Conservation (phyloP, 805 yeast species). For the Blastobotrys muscicola region DNA sequence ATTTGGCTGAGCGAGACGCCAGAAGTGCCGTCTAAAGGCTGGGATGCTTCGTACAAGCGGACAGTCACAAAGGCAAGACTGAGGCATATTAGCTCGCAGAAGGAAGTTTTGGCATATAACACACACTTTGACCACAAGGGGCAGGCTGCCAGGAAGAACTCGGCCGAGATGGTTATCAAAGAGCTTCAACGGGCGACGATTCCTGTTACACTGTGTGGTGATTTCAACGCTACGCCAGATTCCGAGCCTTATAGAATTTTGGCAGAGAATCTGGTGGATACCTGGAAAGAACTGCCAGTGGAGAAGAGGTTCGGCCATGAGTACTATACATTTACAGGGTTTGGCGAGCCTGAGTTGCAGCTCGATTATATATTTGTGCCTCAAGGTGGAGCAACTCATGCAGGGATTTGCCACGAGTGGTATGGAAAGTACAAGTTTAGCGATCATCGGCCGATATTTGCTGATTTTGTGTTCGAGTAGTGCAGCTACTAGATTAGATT, state of each 20-base stretch:
- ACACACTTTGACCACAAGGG: constrained; percentile 46
- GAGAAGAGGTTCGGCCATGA: constrained; percentile 3
- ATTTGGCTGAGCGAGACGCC: constrained; percentile 51
- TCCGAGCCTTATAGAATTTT: constrained; percentile 37
- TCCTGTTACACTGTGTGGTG: constrained; percentile 42
- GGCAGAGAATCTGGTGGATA: constrained; percentile 29
- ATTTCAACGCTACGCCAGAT: constrained; percentile 42
- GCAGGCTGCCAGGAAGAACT: constrained; percentile 34
- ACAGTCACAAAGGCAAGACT: constrained; percentile 25
- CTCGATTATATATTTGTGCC: constrained; percentile 5
- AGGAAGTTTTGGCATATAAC: constrained; percentile 30
- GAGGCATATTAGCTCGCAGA: constrained; percentile 11
- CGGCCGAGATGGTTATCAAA: constrained; percentile 35
- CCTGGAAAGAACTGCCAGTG: not conserved
- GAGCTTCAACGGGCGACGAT: constrained; percentile 29
- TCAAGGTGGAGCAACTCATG: not conserved
- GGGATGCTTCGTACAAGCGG: constrained; percentile 39
- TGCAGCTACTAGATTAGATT: too few species aligned
- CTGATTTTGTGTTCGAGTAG: not conserved
- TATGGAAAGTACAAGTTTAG: constrained; percentile 1
- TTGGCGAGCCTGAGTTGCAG: not conserved
- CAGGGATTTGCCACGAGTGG: constrained; percentile 3
- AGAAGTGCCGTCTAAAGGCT: constrained; percentile 40
- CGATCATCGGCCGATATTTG: constrained; percentile 5
- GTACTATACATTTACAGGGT: constrained; percentile 3